Base-by-base conservation (phyloP, 2,329 filamentous ascomycete genomes). In the Stagonosporopsis rhizophila region DNA sequence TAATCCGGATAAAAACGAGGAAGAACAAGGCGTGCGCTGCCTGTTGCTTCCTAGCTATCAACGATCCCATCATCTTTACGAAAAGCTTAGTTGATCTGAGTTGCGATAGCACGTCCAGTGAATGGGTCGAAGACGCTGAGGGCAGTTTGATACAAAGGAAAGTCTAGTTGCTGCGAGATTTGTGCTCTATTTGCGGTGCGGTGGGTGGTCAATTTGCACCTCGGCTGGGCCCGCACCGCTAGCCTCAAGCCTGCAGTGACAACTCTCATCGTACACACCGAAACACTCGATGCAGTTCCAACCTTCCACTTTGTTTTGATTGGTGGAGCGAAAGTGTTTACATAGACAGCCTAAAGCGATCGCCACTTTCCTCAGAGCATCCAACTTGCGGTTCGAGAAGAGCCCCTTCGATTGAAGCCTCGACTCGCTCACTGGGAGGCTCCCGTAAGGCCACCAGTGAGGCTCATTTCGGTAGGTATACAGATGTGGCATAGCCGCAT, bases 391-490 rank as follows among this genome's bases (percentile, higher is more conserved):
- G 5, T 7, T 32, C 15, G 4, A 44, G 22, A 14, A 20, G 6
- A 19, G 7, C 2, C 22, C 12, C 15, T 23, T 12, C 12, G 2
- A 15, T 38, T 20, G 11, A 17, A 27, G 4, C 20, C 25, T 20
- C 11, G 45, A 15, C 27, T 20, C 17, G 25, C 19, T 15, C 7
- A 12, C 6, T 42, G n/a, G 35, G 35, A 23, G 37, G 15, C 23
- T 17, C 15, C 19, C 7, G 7, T 34, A 11, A 51, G 32, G 39
- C 32, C 30, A 22, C 39, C 39, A 17, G n/a, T 44, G 39, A 34
- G 38, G 40, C 48, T 51, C 48, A 51, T 51, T 25, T 51, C 48
- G 48, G 48, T 17, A 44, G 22, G 30, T 38, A 27, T 34, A 28
- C 30, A 30, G 4, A 51, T 17, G 2, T 17, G 22, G 20, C 5